Conservation (phyloP, 768 basidiomycete species). For the Glaciozyma martinii region DNA sequence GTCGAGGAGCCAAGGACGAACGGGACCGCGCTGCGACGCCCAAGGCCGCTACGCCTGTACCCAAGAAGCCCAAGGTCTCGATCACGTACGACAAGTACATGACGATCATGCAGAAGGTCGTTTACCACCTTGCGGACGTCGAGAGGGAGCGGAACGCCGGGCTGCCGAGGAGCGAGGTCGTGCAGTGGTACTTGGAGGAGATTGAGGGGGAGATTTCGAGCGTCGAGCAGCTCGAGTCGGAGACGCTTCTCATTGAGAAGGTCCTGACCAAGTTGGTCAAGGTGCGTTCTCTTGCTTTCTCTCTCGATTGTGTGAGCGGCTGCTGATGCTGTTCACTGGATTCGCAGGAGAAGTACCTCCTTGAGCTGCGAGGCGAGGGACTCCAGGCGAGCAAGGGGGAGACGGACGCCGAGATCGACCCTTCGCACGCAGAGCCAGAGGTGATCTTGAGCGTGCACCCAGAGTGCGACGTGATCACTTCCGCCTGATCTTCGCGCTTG, state of each 20-base stretch:
- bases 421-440: constrained; percentile 9
- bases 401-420: constrained; percentile 10
- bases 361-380: constrained; percentile 32
- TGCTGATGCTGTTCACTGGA: background rate
- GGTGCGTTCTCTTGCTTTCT: constrained; percentile 39
- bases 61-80: constrained; percentile 55
- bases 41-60: constrained; percentile 42
- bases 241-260: constrained; percentile 82
- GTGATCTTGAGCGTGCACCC: constrained; percentile 33
- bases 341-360: constrained; percentile 33
- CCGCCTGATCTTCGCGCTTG: no score
- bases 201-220: constrained; percentile 74
- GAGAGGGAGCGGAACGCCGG: constrained; percentile 70
- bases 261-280: constrained; percentile 82
- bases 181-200: constrained; percentile 92
- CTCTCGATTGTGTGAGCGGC: background rate
- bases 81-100: constrained; percentile 96
- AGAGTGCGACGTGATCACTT: constrained; percentile 27
- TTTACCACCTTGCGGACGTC: constrained; percentile 65
- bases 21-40: constrained; percentile 21
- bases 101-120: constrained; percentile 75
- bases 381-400: constrained; percentile 4
- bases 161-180: constrained; percentile 78
- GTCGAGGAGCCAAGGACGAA: constrained; percentile 18
- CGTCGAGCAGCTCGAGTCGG: constrained; percentile 78